Conservation (phyloP, 139 green algal genomes). For the Dunaliella primolecta region DNA sequence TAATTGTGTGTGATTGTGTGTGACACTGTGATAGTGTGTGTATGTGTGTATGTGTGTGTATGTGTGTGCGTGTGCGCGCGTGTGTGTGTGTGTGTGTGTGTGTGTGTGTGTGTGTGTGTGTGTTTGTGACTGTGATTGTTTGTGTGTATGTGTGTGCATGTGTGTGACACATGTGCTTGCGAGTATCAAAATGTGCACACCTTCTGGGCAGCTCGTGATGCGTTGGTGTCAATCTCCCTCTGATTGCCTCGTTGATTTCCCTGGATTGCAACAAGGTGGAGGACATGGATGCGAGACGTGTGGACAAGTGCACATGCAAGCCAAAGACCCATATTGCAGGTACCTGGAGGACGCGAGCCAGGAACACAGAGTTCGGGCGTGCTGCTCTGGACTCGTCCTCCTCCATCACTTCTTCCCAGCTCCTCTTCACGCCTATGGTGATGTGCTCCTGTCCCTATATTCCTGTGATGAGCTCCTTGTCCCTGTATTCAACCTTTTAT, state of each 20-base stretch:
- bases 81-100: background rate
- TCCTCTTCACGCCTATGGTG: background rate
- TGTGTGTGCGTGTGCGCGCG: too few species aligned
- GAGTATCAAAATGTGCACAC: too few species aligned
- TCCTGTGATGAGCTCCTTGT: too few species aligned
- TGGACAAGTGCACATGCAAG: too few species aligned
- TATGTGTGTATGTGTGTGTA: background rate
- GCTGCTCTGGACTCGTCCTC: background rate
- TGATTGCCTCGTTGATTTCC: slow-evolving; percentile 3
- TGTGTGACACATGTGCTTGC: too few species aligned
- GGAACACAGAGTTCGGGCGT: background rate
- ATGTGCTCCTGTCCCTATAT: too few species aligned
- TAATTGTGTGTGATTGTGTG: too few species aligned
- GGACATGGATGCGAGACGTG: too few species aligned
- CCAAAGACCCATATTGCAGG: too few species aligned
- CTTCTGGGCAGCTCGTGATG: slow-evolving; percentile 20
- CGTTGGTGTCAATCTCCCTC: slow-evolving; percentile 20
- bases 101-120: background rate
- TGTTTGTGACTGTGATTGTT: too few species aligned
- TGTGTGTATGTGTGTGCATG: background rate
- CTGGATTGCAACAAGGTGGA: background rate
- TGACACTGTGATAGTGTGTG: background rate
- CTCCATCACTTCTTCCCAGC: background rate
- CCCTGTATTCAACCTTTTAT: too few species aligned
- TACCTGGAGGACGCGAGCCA: background rate